Base-by-base conservation (phyloP, 345 rosid species). In the Stellera chamaejasme region DNA sequence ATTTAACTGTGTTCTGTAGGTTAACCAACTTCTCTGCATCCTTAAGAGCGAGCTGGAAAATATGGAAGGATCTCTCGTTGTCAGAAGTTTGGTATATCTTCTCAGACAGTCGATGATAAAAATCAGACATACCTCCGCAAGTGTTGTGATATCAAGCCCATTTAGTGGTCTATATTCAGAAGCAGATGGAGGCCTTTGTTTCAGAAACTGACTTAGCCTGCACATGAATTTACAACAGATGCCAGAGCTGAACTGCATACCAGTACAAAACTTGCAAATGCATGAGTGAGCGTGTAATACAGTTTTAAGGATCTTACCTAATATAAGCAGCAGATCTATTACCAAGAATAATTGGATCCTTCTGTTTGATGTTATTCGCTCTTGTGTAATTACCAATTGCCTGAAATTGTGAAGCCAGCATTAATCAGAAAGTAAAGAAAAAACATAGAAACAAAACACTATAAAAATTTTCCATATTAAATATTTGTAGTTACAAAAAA, bases 141-240 rank as follows among this genome's bases (percentile, higher is more conserved):
- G 96, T 62, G 85, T 86, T 5, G 80, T 88, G 77, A 91, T 89
- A 79, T 93, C 99, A 57, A 88, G 75, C 62, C 97, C 97, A 75
- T 71, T 84, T 55, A 88, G 66, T 51, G 97, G 91, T 62, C 67
- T 70, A 68, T 67, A 47, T 67, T 88, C 99, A 23, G 96, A 93
- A 69, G 75, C 68, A 25, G 89, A 77, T 14, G 97, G 70, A 73
- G 87, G 68, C 72, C 94, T 73, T 54, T 64, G 75, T 71, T 82
- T 93, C 58, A 93, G 72, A 69, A 72, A 84, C 63, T 78, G 89
- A 68, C 94, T 86, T 68, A 79, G 67, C 79, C 97, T 93, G 79
- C 55, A 67, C 52, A 50, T 53, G 54, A 69, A 72, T 59, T 45
- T 8, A 50, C 66, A 72, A 45, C 45, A 65, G 58, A 26, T 13